phyloP scores from a whole-genome alignment of 2,329 filamentous ascomycete genomes.

The Fusarium nanum region DNA sequence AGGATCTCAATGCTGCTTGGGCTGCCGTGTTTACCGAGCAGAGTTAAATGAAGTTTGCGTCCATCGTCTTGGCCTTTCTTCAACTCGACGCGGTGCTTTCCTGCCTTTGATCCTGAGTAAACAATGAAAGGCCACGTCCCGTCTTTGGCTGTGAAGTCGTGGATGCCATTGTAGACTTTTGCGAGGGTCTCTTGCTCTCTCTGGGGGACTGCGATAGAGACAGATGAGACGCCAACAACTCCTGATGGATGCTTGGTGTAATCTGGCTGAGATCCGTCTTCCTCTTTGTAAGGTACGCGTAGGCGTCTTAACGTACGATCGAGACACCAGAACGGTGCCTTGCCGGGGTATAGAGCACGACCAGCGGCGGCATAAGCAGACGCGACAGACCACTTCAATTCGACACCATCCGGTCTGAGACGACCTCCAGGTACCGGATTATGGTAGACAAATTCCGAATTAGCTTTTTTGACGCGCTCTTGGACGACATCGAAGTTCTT shows the following conservation, averaged over 20 bases:
- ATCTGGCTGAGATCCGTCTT: background rate
- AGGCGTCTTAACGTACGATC: slow-evolving; percentile 17
- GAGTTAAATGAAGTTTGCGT: background rate
- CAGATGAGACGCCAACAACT: background rate
- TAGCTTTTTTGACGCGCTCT: background rate
- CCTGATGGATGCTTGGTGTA: slow-evolving; percentile 24
- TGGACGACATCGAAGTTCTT: slow-evolving; percentile 20
- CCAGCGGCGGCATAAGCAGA: slow-evolving; percentile 13
- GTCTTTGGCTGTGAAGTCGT: background rate
- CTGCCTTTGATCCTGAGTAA: slow-evolving; percentile 12
- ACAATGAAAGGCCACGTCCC: slow-evolving; percentile 14
- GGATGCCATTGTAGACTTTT: slow-evolving; percentile 21
- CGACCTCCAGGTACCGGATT: slow-evolving; percentile 24
- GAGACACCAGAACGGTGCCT: slow-evolving; percentile 30
- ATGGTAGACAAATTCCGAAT: background rate
- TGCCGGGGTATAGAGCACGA: slow-evolving; percentile 18
- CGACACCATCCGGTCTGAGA: slow-evolving; percentile 25
- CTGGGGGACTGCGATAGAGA: background rate
- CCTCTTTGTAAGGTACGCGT: slow-evolving; percentile 11
- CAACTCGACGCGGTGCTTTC: slow-evolving; percentile 6
- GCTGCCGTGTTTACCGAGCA: background rate
- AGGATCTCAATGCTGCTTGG: slow-evolving; percentile 12
- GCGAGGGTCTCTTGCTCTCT: background rate
- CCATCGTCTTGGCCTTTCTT: background rate
- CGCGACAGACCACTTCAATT: slow-evolving; percentile 30